A percentile compares a stretch with the other conserved stretches of the same genome.
These are phyloP conservation scores for Penicillium sp. DNA, from an alignment of 2,329 filamentous ascomycete genomes.

Conservation along the genomic window DNA sequence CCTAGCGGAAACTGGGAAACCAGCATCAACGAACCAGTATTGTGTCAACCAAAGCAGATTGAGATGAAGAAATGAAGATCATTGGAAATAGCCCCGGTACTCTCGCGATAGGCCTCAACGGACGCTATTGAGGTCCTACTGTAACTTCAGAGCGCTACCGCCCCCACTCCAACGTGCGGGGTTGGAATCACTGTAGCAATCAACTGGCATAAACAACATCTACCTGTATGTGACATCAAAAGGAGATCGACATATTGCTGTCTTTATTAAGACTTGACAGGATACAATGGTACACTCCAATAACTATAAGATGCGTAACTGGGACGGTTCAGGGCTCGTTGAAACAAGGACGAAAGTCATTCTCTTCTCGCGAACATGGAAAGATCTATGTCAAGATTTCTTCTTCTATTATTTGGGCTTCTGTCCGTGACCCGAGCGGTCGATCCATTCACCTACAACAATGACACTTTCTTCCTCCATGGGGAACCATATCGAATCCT, in stretches of 20 bases:
- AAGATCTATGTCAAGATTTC: neutral
- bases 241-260: neutral
- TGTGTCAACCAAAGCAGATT: too few relatives aligned
- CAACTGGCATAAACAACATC: neutral
- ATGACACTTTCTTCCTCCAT: neutral
- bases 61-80: too few relatives aligned
- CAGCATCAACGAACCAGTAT: too few relatives aligned
- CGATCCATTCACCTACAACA: neutral
- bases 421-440: neutral
- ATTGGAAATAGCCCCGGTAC: too few relatives aligned
- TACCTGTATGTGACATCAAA: neutral
- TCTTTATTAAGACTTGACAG: neutral
- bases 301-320: neutral
- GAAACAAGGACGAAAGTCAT: too few relatives aligned
- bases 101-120: neutral
- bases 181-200: neutral
- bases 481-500: conserved; percentile 14
- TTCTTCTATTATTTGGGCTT: neutral
- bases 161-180: neutral
- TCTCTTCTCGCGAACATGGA: neutral
- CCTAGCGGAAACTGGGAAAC: too few relatives aligned
- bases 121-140: neutral
- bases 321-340: neutral
- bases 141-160: neutral
- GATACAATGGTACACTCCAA: neutral